A percentile compares a stretch with the other conserved stretches of the same genome.
Evolutionary conservation across 331 rosid species (phyloP).

Genomic region (Ulmus americana): DNA sequence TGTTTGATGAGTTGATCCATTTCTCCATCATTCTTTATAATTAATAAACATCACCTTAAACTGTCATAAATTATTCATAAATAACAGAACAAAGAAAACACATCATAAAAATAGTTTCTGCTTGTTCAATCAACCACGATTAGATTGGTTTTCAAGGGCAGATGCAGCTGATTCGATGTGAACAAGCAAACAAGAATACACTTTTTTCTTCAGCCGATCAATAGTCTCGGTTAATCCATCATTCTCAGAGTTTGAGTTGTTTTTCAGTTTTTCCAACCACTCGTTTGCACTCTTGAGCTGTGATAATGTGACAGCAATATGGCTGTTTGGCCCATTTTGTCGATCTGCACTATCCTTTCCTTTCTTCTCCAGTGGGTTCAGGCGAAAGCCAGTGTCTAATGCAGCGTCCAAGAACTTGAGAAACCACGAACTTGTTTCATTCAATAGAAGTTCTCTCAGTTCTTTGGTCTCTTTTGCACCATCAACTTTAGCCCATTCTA

Average conservation of each 20-base stretch:
- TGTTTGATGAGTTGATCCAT: conserved; percentile 13
- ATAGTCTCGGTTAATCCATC: conserved; percentile 41
- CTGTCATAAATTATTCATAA: conserved; percentile 30
- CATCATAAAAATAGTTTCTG: conserved; percentile 10
- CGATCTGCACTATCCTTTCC: conserved; percentile 46
- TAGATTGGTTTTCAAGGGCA: conserved; percentile 57
- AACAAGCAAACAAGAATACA: conserved; percentile 61
- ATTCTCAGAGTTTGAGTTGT: conserved; percentile 32
- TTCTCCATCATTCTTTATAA: conserved; percentile 13
- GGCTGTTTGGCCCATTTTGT: conserved; percentile 48
- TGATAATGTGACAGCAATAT: conserved; percentile 61
- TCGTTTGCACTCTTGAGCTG: conserved; percentile 79
- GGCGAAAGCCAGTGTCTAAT: conserved; percentile 59
- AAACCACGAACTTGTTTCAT: conserved; percentile 84
- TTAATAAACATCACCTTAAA: conserved; percentile 13
- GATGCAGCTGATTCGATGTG: conserved; percentile 76
- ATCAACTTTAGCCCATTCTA: conserved; percentile 76
- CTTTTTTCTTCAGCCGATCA: conserved; percentile 60
- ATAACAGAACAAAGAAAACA: conserved; percentile 2
- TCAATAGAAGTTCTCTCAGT: conserved; percentile 45
- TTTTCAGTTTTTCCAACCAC: conserved; percentile 72
- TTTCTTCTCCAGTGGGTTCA: conserved; percentile 45
- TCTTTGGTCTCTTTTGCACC: conserved; percentile 51
- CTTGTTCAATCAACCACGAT: conserved; percentile 30
- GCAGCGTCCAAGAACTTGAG: conserved; percentile 66